A percentile compares a stretch with the other conserved stretches of the same genome.
Conservation (phyloP, 352 stramenopile species). For the Globisporangium echinulatum region DNA sequence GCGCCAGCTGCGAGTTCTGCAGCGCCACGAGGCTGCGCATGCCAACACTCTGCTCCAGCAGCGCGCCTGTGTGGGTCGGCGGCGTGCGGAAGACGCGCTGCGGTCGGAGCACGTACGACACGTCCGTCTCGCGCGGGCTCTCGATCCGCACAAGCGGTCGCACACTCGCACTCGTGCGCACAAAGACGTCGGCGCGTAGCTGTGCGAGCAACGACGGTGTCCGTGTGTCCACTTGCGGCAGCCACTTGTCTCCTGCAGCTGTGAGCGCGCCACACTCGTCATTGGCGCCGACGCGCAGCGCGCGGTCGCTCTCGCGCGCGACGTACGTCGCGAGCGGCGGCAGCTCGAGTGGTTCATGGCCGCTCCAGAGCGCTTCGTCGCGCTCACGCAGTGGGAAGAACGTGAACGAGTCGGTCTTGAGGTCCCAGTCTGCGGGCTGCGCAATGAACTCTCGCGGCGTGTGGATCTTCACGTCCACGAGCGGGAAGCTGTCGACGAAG, state of each 20-base stretch:
- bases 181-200: slow-evolving; percentile 40
- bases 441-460: slow-evolving; percentile 25
- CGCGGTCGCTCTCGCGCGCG: slow-evolving; percentile 31
- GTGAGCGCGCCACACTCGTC: slow-evolving; percentile 28
- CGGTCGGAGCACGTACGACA: slow-evolving; percentile 36
- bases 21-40: slow-evolving; percentile 29
- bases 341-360: slow-evolving; percentile 46
- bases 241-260: not conserved
- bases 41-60: slow-evolving; percentile 31
- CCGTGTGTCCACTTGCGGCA: slow-evolving; percentile 7
- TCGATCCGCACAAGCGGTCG: slow-evolving; percentile 37
- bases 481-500: slow-evolving; percentile 49
- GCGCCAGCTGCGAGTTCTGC: slow-evolving; percentile 9
- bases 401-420: slow-evolving; percentile 45
- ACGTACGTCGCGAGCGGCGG: slow-evolving; percentile 60
- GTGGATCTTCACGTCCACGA: slow-evolving; percentile 54
- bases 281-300: slow-evolving; percentile 33
- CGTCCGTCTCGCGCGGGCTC: slow-evolving; percentile 38
- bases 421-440: slow-evolving; percentile 34
- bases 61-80: slow-evolving; percentile 26
- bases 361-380: slow-evolving; percentile 60
- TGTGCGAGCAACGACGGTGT: slow-evolving; percentile 32
- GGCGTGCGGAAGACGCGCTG: slow-evolving; percentile 40
- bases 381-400: slow-evolving; percentile 60
- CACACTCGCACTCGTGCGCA: slow-evolving; percentile 41